A percentile compares a stretch with the other conserved stretches of the same genome.
phyloP scores from a whole-genome alignment of 2,329 filamentous ascomycete genomes.

The Beauveria bassiana region DNA sequence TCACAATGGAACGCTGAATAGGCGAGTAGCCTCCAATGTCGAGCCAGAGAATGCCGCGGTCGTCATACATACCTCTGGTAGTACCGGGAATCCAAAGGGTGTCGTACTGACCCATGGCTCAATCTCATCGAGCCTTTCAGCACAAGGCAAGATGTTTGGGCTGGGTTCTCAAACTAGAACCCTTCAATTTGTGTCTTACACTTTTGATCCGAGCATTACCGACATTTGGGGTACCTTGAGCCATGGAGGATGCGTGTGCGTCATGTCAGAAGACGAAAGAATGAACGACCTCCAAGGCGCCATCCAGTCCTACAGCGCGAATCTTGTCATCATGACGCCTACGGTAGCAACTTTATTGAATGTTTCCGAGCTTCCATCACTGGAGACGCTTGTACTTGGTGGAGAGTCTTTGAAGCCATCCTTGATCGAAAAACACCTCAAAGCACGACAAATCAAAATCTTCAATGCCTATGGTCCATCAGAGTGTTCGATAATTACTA shows the following conservation, averaged over 20 bases:
- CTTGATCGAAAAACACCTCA: slow-evolving; percentile 23
- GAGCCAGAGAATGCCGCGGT: not conserved
- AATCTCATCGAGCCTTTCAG: not conserved
- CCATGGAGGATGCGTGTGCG: slow-evolving; percentile 13
- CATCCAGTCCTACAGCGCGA: slow-evolving; percentile 2
- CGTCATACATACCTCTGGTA: slow-evolving; percentile 11
- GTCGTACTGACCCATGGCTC: slow-evolving; percentile 3
- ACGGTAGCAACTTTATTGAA: not conserved
- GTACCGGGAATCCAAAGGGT: slow-evolving; percentile 13
- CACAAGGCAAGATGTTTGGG: not conserved
- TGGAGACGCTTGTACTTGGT: not conserved
- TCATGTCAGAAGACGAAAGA: slow-evolving; percentile 15
- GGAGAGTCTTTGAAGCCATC: slow-evolving; percentile 6
- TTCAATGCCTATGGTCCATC: slow-evolving; percentile 35
- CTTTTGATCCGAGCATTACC: slow-evolving; percentile 13
- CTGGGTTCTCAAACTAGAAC: slow-evolving; percentile 21
- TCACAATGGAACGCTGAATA: not conserved
- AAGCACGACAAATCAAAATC: slow-evolving; percentile 24
- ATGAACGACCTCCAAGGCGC: slow-evolving; percentile 13
- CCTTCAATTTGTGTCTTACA: slow-evolving; percentile 14
- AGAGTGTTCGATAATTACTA: slow-evolving; percentile 25
- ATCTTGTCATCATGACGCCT: slow-evolving; percentile 5
- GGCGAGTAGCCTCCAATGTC: not conserved
- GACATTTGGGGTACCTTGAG: slow-evolving; percentile 14
- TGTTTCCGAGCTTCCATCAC: slow-evolving; percentile 1